Evolutionary conservation across 1,284 basidiomycete species (phyloP).

Genomic region (Microbotryum violaceum): DNA sequence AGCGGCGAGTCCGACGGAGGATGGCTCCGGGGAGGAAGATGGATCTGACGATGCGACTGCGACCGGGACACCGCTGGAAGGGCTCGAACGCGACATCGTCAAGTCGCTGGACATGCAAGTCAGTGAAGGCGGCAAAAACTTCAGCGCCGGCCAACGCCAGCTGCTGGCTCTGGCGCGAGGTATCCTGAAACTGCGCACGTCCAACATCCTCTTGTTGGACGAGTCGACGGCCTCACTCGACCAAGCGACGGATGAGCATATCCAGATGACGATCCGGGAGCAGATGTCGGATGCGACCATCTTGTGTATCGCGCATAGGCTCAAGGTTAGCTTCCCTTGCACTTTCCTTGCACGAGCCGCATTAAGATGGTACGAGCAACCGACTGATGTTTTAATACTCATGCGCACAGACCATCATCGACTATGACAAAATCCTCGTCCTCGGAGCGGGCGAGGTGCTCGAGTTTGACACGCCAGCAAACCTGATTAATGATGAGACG

Average conservation of each 20-base stretch:
- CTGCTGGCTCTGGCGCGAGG: constrained; percentile 51
- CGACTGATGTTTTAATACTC: background rate
- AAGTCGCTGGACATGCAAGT: constrained; percentile 47
- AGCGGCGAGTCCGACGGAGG: constrained; percentile 11
- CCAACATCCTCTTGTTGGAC: constrained; percentile 50
- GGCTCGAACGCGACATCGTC: constrained; percentile 44
- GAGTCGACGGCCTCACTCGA: constrained; percentile 46
- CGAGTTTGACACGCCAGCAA: constrained; percentile 54
- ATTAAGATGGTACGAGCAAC: too few species aligned
- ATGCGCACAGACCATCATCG: constrained; percentile 44
- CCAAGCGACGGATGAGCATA: constrained; percentile 43
- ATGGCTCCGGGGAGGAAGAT: background rate
- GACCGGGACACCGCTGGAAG: constrained; percentile 21
- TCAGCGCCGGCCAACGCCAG: constrained; percentile 48
- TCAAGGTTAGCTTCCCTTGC: background rate
- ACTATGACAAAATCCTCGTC: constrained; percentile 49
- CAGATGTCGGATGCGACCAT: constrained; percentile 42
- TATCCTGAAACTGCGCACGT: constrained; percentile 49
- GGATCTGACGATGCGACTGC: constrained; percentile 17
- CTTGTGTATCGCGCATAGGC: constrained; percentile 36
- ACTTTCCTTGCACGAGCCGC: too few species aligned
- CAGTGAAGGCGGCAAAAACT: constrained; percentile 47
- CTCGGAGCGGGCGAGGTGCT: constrained; percentile 49
- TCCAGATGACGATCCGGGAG: constrained; percentile 45
- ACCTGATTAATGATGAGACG: constrained; percentile 50